Evolutionary conservation across 1,139 yeast genomes (phyloP), one percentile per base, ranked within the genome.

Genomic region (Saccharomycopsis phalli): DNA sequence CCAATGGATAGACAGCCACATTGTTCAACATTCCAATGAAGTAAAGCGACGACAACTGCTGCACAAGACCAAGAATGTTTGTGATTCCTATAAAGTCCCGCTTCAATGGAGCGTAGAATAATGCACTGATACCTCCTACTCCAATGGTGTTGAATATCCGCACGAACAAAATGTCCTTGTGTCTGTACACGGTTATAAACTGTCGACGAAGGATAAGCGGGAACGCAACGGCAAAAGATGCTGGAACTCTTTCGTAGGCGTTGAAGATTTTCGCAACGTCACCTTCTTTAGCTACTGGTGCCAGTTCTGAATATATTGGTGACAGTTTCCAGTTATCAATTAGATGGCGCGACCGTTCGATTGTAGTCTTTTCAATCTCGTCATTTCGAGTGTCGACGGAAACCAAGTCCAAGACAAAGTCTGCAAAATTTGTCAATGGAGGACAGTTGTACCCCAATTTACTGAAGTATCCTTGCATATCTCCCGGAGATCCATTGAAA

Each of bases 21-120:
- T 83, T 84, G 51, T 81, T 81, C 37, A 84, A 66, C 68, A 84
- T 75, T 1, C 95, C 95, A 38, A 79, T 77, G 56, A 77, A 86
- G 53, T 81, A 84, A 38, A 84, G 58, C 21, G 86, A 76, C 18
- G 81, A 65, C 3, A 79, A 70, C 53, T 82, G 86, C 57, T 84
- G 95, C 5, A 80, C 69, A 38, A 83, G 61, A 3, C 95, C 95
- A 16, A 86, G 61, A 48, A 94, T 64, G 55, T 83, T 75, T 31
- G 63, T 63, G 22, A 82, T 68, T 25, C 93, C 82, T 10, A 71
- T 68, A 45, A 69, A 71, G 34, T 68, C 63, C 47, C 76, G 64
- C 45, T 66, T 71, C 41, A 84, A 58, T 3, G 94, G 91, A 0
- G 94, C 69, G 62, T 77, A 82, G 54, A 68, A 84, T 33, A 86